These are phyloP conservation scores for Vitis rupestris DNA, from an alignment of 164 flowering plant species.

Conservation along the genomic window DNA sequence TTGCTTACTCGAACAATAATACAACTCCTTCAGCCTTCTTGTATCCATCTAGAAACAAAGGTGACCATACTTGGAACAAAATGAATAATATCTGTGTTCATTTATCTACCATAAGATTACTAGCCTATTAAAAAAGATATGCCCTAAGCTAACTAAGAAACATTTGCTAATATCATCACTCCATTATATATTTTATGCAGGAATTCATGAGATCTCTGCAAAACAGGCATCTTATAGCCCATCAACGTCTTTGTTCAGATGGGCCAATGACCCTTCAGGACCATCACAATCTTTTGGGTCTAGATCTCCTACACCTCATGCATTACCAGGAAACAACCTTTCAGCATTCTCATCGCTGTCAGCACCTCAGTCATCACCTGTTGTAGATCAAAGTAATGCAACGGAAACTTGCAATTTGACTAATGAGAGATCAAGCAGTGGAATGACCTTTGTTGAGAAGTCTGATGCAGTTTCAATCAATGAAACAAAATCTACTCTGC, in stretches of 20 bases:
- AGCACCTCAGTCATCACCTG: constrained; percentile 15
- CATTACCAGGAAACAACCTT: constrained; percentile 16
- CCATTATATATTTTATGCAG: constrained; percentile 25
- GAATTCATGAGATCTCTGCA: constrained; percentile 22
- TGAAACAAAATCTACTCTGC: constrained; percentile 20
- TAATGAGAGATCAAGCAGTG: constrained; percentile 22
- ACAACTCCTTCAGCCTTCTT: constrained; percentile 21
- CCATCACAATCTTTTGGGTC: constrained; percentile 20
- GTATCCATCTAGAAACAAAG: constrained; percentile 21
- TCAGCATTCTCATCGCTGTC: constrained; percentile 14
- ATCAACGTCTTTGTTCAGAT: constrained; percentile 30
- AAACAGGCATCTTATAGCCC: constrained; percentile 26
- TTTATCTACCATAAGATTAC: too few relatives aligned
- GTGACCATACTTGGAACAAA: constrained; percentile 13
- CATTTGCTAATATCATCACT: constrained; percentile 2
- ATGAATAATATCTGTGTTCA: too few relatives aligned
- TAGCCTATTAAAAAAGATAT: too few relatives aligned
- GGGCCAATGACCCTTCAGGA: constrained; percentile 27
- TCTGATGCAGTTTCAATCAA: constrained; percentile 13
- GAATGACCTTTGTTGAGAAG: constrained; percentile 13
- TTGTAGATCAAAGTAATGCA: constrained; percentile 13
- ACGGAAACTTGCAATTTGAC: constrained; percentile 13
- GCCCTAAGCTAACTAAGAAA: background rate
- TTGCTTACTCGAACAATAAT: constrained; percentile 16
- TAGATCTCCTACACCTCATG: constrained; percentile 29